These are phyloP conservation scores for Achaetomiella virescens DNA, from an alignment of 495 filamentous ascomycete species.

Conservation along the genomic window DNA sequence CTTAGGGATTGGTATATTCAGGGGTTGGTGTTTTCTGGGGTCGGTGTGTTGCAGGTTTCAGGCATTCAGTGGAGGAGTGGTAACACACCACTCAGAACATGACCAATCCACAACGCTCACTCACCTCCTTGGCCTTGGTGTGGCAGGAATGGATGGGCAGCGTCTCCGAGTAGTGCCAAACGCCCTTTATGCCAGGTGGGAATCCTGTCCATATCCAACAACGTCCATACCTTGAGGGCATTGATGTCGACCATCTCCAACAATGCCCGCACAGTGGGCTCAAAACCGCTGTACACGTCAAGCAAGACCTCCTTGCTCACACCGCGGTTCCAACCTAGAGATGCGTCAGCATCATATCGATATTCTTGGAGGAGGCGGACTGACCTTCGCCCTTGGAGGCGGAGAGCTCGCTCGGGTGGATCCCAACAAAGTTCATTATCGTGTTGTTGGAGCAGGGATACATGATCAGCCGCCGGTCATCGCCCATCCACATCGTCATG, in stretches of 20 bases:
- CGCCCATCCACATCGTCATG: constrained; percentile 43
- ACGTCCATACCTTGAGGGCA: constrained; percentile 49
- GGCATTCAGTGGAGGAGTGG: too few relatives aligned
- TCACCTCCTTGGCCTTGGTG: constrained; percentile 43
- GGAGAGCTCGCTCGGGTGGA: constrained; percentile 45
- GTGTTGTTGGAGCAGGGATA: constrained; percentile 50
- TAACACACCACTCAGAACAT: too few relatives aligned
- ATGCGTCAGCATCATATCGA: neutral
- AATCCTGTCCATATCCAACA: constrained; percentile 51
- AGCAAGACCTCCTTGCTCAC: constrained; percentile 40
- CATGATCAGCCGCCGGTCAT: constrained; percentile 48
- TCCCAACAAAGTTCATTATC: constrained; percentile 52
- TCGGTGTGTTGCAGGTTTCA: too few relatives aligned
- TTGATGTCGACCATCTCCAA: constrained; percentile 42
- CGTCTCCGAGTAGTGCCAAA: constrained; percentile 52
- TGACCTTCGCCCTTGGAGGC: constrained; percentile 7
- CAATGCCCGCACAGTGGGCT: constrained; percentile 35
- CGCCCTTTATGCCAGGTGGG: constrained; percentile 45
- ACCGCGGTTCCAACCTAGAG: constrained; percentile 40
- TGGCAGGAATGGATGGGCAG: constrained; percentile 50
- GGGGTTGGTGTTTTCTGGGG: too few relatives aligned
- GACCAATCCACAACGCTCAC: too few relatives aligned
- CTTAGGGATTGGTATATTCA: too few relatives aligned
- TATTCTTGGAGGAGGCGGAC: too few relatives aligned
- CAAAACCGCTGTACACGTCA: constrained; percentile 46